Conservation (phyloP, 1,284 basidiomycete species). For the Malassezia restricta region DNA sequence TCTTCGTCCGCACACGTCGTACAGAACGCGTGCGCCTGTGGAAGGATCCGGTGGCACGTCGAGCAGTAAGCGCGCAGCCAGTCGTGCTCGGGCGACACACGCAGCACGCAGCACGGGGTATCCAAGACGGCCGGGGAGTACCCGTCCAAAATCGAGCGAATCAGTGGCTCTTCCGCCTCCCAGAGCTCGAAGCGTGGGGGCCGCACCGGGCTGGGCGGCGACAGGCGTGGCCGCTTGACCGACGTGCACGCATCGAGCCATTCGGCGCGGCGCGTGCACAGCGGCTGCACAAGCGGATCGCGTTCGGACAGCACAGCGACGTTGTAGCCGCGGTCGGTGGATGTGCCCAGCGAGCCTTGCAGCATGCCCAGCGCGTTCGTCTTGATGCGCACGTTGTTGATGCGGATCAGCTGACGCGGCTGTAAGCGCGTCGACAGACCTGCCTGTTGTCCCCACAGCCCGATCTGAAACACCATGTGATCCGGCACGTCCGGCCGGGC, state of each 20-base stretch:
- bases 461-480: constrained; percentile 25
- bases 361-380: constrained; percentile 22
- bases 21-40: not conserved
- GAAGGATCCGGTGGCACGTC: not conserved
- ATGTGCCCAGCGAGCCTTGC: constrained; percentile 24
- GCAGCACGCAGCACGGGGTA: constrained; percentile 1
- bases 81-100: not conserved
- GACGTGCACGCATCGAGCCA: not conserved
- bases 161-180: not conserved
- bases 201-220: constrained; percentile 4
- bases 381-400: constrained; percentile 27
- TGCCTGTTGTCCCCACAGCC: constrained; percentile 30
- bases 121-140: not conserved
- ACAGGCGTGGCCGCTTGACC: not conserved
- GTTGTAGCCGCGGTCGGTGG: constrained; percentile 22
- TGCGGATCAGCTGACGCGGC: constrained; percentile 27
- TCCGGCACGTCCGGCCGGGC: constrained; percentile 15
- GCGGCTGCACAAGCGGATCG: not conserved
- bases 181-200: constrained; percentile 5
- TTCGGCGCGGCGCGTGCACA: not conserved
- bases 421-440: constrained; percentile 22
- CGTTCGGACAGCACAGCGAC: constrained; percentile 6
- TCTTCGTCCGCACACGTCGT: constrained; percentile 3
- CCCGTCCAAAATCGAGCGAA: not conserved
- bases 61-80: constrained; percentile 1